Percentiles rank a stretch among this genome's conserved stretches.
These are phyloP conservation scores for Darksidea phi DNA, from an alignment of 495 filamentous ascomycete species.

Conservation along the genomic window DNA sequence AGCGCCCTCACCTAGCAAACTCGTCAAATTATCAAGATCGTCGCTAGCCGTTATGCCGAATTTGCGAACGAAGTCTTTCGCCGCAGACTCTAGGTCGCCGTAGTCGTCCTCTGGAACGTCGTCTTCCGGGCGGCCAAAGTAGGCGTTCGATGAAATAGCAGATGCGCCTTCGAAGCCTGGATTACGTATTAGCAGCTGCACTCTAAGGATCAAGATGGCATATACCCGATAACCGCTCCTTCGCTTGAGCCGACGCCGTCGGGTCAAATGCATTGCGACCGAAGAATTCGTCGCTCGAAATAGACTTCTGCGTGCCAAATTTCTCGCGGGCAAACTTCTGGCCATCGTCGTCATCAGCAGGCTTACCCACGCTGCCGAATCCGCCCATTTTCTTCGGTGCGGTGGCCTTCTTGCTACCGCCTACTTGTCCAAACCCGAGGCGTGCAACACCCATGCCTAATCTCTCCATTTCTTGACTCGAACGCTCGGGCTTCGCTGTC, in stretches of 20 bases:
- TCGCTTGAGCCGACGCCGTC: slow-evolving; percentile 76
- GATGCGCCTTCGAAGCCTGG: slow-evolving; percentile 90
- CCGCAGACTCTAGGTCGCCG: slow-evolving; percentile 84
- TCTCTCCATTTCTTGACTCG: slow-evolving; percentile 77
- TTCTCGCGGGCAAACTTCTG: slow-evolving; percentile 74
- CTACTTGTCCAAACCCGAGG: slow-evolving; percentile 88
- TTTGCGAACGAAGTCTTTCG: slow-evolving; percentile 89
- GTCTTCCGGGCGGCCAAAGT: slow-evolving; percentile 89
- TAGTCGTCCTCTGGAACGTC: slow-evolving; percentile 63
- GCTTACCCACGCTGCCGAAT: slow-evolving; percentile 71
- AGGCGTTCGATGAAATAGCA: slow-evolving; percentile 90
- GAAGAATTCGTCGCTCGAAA: slow-evolving; percentile 97
- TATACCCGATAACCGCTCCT: slow-evolving; percentile 59
- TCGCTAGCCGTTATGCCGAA: slow-evolving; percentile 95
- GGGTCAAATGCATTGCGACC: slow-evolving; percentile 85
- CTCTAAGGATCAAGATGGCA: neutral
- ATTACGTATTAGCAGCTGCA: neutral
- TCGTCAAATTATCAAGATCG: slow-evolving; percentile 84
- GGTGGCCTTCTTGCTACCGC: slow-evolving; percentile 56
- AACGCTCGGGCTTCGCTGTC: slow-evolving; percentile 51
- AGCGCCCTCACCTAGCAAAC: slow-evolving; percentile 80
- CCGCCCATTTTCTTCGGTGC: slow-evolving; percentile 68
- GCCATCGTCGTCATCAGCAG: slow-evolving; percentile 63
- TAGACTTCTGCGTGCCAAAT: slow-evolving; percentile 91
- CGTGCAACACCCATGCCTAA: slow-evolving; percentile 86